Percentiles rank a stretch among this genome's conserved stretches.
phyloP scores from a whole-genome alignment of 2,329 filamentous ascomycete genomes.

The Bipolaris gigantea region DNA sequence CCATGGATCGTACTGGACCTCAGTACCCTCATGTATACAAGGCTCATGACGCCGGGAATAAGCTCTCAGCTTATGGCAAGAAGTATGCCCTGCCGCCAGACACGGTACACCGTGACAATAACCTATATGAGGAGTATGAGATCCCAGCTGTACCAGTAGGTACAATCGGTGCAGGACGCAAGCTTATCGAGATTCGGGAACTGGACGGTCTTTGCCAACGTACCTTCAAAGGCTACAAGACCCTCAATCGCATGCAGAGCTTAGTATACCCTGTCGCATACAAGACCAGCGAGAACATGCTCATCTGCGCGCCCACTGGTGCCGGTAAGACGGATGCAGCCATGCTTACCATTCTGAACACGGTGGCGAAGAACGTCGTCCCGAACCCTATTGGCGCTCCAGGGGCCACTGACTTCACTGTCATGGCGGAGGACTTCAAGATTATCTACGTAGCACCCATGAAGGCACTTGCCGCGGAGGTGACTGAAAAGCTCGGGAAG shows the following conservation, averaged over 20 bases:
- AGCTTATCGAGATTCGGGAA: slow-evolving; percentile 74
- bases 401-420: slow-evolving; percentile 74
- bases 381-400: slow-evolving; percentile 79
- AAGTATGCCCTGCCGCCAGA: slow-evolving; percentile 82
- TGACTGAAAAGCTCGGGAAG: slow-evolving; percentile 91
- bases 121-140: slow-evolving; percentile 85
- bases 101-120: slow-evolving; percentile 68
- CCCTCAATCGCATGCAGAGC: slow-evolving; percentile 97
- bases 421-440: slow-evolving; percentile 89
- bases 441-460: slow-evolving; percentile 98
- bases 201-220: slow-evolving; percentile 85
- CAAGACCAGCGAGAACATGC: slow-evolving; percentile 95
- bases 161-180: slow-evolving; percentile 70
- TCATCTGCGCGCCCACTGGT: slow-evolving; percentile 96
- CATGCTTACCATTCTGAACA: slow-evolving; percentile 93
- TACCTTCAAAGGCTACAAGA: slow-evolving; percentile 94
- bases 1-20: slow-evolving; percentile 69
- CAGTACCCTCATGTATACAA: slow-evolving; percentile 95
- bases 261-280: slow-evolving; percentile 94
- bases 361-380: slow-evolving; percentile 79
- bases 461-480: slow-evolving; percentile 96
- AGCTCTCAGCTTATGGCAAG: slow-evolving; percentile 74
- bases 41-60: slow-evolving; percentile 80
- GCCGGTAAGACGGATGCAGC: slow-evolving; percentile 98
- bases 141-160: slow-evolving; percentile 84